phyloP scores from a whole-genome alignment of 163 green algal species.

The Scenedesmus sp. region DNA sequence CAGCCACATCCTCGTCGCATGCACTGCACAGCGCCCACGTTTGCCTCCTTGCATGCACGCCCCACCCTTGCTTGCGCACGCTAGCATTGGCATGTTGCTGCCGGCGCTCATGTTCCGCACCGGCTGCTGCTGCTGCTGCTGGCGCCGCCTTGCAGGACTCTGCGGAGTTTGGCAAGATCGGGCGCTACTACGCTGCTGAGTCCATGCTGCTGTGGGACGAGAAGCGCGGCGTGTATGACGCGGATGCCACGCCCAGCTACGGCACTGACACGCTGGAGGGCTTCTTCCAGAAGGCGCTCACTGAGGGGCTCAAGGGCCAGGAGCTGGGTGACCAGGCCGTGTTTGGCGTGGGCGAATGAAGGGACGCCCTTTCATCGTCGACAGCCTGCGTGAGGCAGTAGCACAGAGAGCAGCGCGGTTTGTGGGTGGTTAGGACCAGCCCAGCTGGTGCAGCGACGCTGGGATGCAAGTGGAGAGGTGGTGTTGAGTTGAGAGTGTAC shows the following conservation, averaged over 20 bases:
- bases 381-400: not conserved
- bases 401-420: not conserved
- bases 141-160: slow-evolving; percentile 77
- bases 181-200: slow-evolving; percentile 98
- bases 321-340: slow-evolving; percentile 88
- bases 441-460: too few relatives aligned
- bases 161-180: slow-evolving; percentile 98
- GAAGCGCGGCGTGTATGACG: slow-evolving; percentile 76
- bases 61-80: not conserved
- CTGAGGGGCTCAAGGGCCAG: slow-evolving; percentile 70
- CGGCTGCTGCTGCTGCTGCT: not conserved
- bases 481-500: not conserved
- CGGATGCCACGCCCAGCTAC: slow-evolving; percentile 93
- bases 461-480: not conserved
- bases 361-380: not conserved
- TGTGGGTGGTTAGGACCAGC: not conserved
- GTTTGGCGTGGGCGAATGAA: slow-evolving; percentile 66
- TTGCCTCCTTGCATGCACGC: not conserved
- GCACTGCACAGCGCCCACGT: not conserved
- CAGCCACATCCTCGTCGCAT: too few relatives aligned
- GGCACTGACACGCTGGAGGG: slow-evolving; percentile 95
- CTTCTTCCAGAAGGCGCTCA: slow-evolving; percentile 91
- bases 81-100: slow-evolving; percentile 5
- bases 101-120: not conserved
- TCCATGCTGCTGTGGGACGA: slow-evolving; percentile 97